These are phyloP conservation scores for Aspergillus jensenii DNA, from an alignment of 2,329 filamentous ascomycete genomes.

Conservation along the genomic window DNA sequence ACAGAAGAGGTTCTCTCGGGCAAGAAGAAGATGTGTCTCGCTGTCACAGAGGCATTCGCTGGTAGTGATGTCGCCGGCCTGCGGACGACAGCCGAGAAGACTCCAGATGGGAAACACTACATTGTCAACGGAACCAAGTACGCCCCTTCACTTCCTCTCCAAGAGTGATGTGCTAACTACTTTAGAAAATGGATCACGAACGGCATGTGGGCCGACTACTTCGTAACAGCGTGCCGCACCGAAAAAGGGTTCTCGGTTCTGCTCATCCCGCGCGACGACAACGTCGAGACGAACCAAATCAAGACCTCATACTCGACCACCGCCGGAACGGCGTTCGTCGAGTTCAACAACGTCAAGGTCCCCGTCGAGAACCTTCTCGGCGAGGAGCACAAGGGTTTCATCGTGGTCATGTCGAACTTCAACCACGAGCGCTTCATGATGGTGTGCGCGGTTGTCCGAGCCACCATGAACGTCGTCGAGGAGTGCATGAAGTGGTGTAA, in stretches of 20 bases:
- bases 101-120: constrained; percentile 71
- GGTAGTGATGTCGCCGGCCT: constrained; percentile 79
- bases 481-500: constrained; percentile 87
- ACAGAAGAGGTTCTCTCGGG: constrained; percentile 72
- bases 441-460: constrained; percentile 64
- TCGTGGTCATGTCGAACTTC: constrained; percentile 83
- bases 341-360: constrained; percentile 84
- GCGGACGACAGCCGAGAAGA: constrained; percentile 75
- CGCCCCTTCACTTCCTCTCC: neutral
- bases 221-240: constrained; percentile 76
- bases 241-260: constrained; percentile 77
- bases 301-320: constrained; percentile 71
- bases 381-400: constrained; percentile 81
- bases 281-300: constrained; percentile 63
- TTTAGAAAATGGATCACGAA: constrained; percentile 88
- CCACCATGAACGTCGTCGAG: constrained; percentile 69
- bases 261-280: constrained; percentile 71
- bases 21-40: constrained; percentile 84
- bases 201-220: constrained; percentile 78
- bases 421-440: constrained; percentile 84
- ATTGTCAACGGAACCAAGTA: constrained; percentile 50
- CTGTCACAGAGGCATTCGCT: constrained; percentile 86
- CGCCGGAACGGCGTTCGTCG: constrained; percentile 76
- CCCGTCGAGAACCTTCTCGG: constrained; percentile 76
- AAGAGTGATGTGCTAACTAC: neutral